Base-by-base conservation (phyloP, 768 basidiomycete species). In the Aureoboletus auriporus region DNA sequence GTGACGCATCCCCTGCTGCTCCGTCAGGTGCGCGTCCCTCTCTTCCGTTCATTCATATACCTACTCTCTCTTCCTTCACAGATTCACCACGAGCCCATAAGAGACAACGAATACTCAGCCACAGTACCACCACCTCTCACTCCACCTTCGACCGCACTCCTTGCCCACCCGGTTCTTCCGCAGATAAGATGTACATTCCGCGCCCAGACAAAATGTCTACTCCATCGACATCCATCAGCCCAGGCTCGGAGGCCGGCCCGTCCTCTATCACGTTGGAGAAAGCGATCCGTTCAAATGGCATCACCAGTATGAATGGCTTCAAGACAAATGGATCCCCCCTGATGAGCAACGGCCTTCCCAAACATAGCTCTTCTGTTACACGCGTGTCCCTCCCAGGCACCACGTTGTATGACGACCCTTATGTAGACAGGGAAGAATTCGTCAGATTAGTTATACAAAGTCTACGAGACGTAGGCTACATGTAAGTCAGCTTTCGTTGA, bases 361-460 rank as follows among this genome's bases (percentile, higher is more conserved):
- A 79, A 59, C 72, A 78, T 56, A 70, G 67, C 49, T 66, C 63
- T 27, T 60, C 75, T 23, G 69, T 89, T 51, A 67, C 82, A 29
- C 77, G 76, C 60, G 84, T 92, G 40, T 73, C 76, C 38, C 71
- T 86, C 30, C 84, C 85, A 16, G 89, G 90, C 23, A 81, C 84
- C 40, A 77, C 77, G 33, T 74, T 93, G 46, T 92, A 89, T 58
- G 82, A 88, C 38, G 87, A 88, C 67, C 84, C 86, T 53, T 74
- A 74, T 53, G 74, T 95, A 41, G 82, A 93, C 70, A 77, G 92
- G 55, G 89, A 95, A 70, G 93, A 96, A 67, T 93, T 91, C 64
- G 83, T 95, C 42, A 76, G 93, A 58, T 71, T 97, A 39, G 83
- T 93, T 45, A 78, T 96, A 52, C 93, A 97, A 66, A 90, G 86